These are phyloP conservation scores for Arthroderma uncinatum DNA, from an alignment of 2,329 filamentous ascomycete species.

Conservation along the genomic window DNA sequence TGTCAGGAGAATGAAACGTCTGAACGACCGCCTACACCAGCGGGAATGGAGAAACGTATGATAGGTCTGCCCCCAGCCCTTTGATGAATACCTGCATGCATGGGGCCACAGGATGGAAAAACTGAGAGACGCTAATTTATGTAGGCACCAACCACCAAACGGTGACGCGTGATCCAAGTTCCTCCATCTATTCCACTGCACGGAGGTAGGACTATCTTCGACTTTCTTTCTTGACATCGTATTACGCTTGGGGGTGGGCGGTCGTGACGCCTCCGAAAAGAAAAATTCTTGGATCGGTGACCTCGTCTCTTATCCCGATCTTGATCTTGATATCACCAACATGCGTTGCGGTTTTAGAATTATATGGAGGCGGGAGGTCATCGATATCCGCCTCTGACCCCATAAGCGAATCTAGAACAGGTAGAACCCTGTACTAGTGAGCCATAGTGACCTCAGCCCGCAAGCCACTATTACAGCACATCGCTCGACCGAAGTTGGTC, in stretches of 20 bases:
- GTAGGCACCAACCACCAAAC: constrained; percentile 2
- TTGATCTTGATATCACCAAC: neutral
- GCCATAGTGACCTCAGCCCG: neutral
- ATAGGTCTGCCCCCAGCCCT: neutral
- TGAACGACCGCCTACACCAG: neutral
- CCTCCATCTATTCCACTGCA: neutral
- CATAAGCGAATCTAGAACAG: constrained; percentile 1
- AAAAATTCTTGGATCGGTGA: neutral
- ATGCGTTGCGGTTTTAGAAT: neutral
- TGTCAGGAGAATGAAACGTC: constrained; percentile 1
- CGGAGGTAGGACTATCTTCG: neutral
- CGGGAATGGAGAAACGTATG: neutral
- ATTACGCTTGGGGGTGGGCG: neutral
- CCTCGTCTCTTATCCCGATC: neutral
- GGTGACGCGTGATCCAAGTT: constrained; percentile 2
- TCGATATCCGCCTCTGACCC: neutral
- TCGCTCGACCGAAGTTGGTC: neutral
- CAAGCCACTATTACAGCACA: neutral
- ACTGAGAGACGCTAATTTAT: neutral
- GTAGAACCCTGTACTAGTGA: neutral
- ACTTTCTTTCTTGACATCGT: neutral
- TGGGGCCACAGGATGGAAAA: constrained; percentile 4
- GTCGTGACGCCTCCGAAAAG: too few species aligned
- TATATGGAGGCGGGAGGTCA: neutral
- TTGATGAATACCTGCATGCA: neutral